phyloP scores from a whole-genome alignment of 176 grass and related monocot species.

The Aegilops umbellulata region DNA sequence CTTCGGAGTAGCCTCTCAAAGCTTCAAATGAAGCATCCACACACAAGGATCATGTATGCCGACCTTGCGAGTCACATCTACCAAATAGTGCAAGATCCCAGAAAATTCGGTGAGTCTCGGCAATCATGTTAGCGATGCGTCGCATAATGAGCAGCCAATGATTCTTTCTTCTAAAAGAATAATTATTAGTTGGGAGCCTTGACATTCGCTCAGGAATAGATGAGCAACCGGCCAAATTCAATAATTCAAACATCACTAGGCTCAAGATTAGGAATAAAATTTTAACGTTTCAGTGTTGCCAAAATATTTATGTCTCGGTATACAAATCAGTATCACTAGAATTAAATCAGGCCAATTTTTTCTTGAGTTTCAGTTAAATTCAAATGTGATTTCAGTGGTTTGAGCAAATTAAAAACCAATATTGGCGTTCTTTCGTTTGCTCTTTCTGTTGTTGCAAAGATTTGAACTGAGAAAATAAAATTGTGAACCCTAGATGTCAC shows the following conservation, averaged over 20 bases:
- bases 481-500: not conserved
- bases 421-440: not conserved
- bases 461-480: not conserved
- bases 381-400: not conserved
- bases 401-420: not conserved
- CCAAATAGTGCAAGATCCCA: conserved; percentile 4
- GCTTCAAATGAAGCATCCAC: not conserved
- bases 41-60: not conserved
- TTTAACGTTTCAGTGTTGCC: not conserved
- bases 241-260: not conserved
- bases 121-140: not conserved
- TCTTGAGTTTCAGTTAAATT: not conserved
- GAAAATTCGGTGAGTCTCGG: not conserved
- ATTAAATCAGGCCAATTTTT: not conserved
- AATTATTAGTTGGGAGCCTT: not conserved
- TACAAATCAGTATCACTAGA: not conserved
- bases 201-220: not conserved
- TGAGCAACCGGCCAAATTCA: not conserved
- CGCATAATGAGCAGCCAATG: not conserved
- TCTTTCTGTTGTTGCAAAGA: not conserved
- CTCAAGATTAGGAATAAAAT: not conserved
- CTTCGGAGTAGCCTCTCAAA: not conserved
- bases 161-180: not conserved
- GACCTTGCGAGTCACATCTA: not conserved
- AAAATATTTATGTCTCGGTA: not conserved